These are phyloP conservation scores for Diplocarpon mali DNA, from an alignment of 2,329 filamentous ascomycete species.

Conservation along the genomic window DNA sequence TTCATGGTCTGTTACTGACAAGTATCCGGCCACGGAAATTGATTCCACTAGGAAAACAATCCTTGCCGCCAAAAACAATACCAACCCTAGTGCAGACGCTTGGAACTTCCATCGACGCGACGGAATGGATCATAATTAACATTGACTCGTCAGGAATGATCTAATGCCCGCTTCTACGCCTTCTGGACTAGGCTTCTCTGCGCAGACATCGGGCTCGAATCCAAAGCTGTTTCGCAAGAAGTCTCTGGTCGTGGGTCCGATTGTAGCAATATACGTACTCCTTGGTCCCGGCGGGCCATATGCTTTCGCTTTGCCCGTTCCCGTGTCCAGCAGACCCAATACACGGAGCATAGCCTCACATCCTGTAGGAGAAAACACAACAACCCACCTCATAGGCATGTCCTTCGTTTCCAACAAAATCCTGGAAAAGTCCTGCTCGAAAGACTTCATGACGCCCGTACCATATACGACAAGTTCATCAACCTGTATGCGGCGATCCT, in stretches of 20 bases:
- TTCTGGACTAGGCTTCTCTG: slow-evolving; percentile 69
- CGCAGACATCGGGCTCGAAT: slow-evolving; percentile 68
- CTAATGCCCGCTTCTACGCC: slow-evolving; percentile 61
- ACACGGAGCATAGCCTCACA: slow-evolving; percentile 48
- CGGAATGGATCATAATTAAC: not conserved
- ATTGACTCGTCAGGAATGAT: slow-evolving; percentile 2
- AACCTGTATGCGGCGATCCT: slow-evolving; percentile 47
- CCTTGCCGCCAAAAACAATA: too few relatives aligned
- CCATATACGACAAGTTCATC: slow-evolving; percentile 79
- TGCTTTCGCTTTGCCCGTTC: slow-evolving; percentile 29
- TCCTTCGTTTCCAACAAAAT: slow-evolving; percentile 37
- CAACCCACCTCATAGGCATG: slow-evolving; percentile 50
- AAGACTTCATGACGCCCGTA: slow-evolving; percentile 71
- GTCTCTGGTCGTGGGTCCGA: slow-evolving; percentile 83
- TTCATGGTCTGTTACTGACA: too few relatives aligned
- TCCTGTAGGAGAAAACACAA: slow-evolving; percentile 61
- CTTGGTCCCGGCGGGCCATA: slow-evolving; percentile 20
- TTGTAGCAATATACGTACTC: slow-evolving; percentile 64
- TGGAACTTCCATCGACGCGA: too few relatives aligned
- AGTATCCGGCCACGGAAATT: too few relatives aligned
- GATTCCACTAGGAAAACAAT: too few relatives aligned
- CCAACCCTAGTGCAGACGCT: too few relatives aligned
- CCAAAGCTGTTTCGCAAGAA: slow-evolving; percentile 55
- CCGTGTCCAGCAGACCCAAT: slow-evolving; percentile 39
- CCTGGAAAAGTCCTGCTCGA: slow-evolving; percentile 53